Conservation (phyloP, 2,329 filamentous ascomycete species). For the Tolypocladium inflatum region DNA sequence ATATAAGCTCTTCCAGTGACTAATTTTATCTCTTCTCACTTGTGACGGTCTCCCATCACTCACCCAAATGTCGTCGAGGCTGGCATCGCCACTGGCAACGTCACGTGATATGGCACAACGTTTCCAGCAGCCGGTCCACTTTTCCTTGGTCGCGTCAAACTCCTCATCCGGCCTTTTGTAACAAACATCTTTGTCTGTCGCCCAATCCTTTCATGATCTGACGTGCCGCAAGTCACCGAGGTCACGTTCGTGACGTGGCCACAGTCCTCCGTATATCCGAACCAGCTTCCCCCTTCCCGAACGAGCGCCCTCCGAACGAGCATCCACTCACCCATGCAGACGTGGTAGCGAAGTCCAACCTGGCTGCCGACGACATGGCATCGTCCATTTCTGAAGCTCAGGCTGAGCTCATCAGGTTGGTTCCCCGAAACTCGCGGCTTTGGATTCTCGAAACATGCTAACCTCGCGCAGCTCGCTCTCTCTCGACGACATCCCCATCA, state of each 20-base stretch:
- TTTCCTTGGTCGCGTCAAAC: conserved; percentile 12
- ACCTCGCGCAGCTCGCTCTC: conserved; percentile 53
- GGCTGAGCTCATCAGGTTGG: conserved; percentile 49
- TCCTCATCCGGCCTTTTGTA: conserved; percentile 6
- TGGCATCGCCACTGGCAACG: not conserved
- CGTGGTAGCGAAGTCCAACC: conserved; percentile 3
- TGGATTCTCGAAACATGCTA: not conserved
- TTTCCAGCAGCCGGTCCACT: conserved; percentile 6
- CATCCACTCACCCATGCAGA: conserved; percentile 6
- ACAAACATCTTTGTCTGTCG: not conserved
- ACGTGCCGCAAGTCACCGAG: conserved; percentile 4
- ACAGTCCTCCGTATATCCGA: not conserved
- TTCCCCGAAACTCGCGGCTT: not conserved
- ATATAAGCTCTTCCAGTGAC: not conserved
- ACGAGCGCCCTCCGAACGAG: not conserved
- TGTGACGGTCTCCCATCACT: not conserved
- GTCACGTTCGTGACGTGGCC: conserved; percentile 6
- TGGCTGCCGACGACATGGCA: conserved; percentile 21
- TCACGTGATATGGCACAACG: conserved; percentile 8
- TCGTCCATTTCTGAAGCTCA: conserved; percentile 37
- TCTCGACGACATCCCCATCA: conserved; percentile 85
- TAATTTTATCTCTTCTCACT: not conserved
- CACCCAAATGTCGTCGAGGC: not conserved
- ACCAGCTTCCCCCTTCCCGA: not conserved
- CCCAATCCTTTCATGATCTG: conserved; percentile 4